Percentiles rank a stretch among this genome's conserved stretches.
These are phyloP conservation scores for Leccinum imitatum DNA, from an alignment of 768 basidiomycete genomes.

Conservation along the genomic window DNA sequence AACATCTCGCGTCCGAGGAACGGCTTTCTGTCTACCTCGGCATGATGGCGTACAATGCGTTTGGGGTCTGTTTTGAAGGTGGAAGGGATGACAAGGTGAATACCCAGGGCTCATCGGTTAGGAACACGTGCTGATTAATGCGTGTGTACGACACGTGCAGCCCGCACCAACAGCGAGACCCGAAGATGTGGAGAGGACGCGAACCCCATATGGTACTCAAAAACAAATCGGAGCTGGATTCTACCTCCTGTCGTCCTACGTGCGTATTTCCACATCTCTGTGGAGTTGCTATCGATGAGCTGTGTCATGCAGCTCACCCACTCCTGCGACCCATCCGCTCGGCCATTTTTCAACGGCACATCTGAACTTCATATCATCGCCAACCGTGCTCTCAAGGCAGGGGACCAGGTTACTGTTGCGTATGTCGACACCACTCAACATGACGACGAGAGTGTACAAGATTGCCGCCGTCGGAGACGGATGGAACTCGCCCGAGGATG, in stretches of 20 bases:
- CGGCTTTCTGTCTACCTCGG: slow-evolving; percentile 59
- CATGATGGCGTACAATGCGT: slow-evolving; percentile 75
- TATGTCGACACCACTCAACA: slow-evolving; percentile 69
- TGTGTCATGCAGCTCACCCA: slow-evolving; percentile 50
- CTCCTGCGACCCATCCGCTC: slow-evolving; percentile 69
- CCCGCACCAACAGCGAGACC: slow-evolving; percentile 53
- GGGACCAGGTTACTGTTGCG: slow-evolving; percentile 74
- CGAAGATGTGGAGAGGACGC: slow-evolving; percentile 71
- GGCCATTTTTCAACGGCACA: slow-evolving; percentile 67
- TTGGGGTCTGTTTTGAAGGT: slow-evolving; percentile 64
- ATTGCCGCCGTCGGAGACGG: slow-evolving; percentile 64
- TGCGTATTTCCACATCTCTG: slow-evolving; percentile 26
- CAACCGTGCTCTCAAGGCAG: slow-evolving; percentile 61
- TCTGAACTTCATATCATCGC: slow-evolving; percentile 72
- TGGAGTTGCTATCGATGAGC: not conserved
- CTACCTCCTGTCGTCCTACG: slow-evolving; percentile 77
- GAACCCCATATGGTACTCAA: slow-evolving; percentile 73
- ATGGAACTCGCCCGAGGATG: slow-evolving; percentile 78
- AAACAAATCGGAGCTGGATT: slow-evolving; percentile 75
- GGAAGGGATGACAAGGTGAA: slow-evolving; percentile 73
- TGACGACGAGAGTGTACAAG: slow-evolving; percentile 48
- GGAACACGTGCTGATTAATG: not conserved
- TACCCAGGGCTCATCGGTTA: not conserved
- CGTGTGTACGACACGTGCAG: slow-evolving; percentile 33
- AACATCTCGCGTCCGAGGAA: slow-evolving; percentile 66